phyloP scores from a whole-genome alignment of 202 grass and related monocot species.

The Miscanthus sacchariflorus region DNA sequence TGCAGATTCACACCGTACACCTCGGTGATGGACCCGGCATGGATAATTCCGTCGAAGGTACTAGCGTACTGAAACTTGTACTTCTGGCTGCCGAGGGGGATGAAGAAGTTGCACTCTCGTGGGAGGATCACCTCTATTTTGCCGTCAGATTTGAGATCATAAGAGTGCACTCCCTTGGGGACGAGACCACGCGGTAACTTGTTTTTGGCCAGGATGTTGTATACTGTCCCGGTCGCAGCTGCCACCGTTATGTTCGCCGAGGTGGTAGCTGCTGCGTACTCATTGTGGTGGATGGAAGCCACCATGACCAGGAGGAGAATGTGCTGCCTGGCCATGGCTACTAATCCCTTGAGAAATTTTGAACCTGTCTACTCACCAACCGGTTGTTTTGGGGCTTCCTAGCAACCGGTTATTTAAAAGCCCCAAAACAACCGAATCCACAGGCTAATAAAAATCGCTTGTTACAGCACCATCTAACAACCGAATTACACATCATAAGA shows the following conservation, averaged over 20 bases:
- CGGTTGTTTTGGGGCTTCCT: too few species aligned
- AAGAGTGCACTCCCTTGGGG: background rate
- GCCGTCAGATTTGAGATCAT: background rate
- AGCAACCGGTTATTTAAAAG: too few species aligned
- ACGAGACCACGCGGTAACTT: background rate
- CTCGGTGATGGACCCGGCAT: background rate
- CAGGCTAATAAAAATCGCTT: too few species aligned
- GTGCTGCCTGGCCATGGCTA: too few species aligned
- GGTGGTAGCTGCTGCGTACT: background rate
- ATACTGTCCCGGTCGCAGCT: background rate
- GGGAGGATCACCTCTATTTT: background rate
- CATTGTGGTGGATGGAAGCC: background rate
- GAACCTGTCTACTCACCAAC: too few species aligned
- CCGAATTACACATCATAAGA: too few species aligned
- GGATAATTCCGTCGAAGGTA: background rate
- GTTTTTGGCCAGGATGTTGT: background rate
- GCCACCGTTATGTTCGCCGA: background rate
- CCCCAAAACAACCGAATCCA: too few species aligned
- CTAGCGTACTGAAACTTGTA: background rate
- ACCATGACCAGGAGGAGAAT: background rate
- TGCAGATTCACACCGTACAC: background rate
- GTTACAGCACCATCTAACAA: too few species aligned
- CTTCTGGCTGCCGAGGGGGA: background rate
- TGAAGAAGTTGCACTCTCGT: background rate
- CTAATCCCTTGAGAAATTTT: too few species aligned